phyloP scores from a whole-genome alignment of 805 yeast species.

The Maudiozyma bulderi region DNA sequence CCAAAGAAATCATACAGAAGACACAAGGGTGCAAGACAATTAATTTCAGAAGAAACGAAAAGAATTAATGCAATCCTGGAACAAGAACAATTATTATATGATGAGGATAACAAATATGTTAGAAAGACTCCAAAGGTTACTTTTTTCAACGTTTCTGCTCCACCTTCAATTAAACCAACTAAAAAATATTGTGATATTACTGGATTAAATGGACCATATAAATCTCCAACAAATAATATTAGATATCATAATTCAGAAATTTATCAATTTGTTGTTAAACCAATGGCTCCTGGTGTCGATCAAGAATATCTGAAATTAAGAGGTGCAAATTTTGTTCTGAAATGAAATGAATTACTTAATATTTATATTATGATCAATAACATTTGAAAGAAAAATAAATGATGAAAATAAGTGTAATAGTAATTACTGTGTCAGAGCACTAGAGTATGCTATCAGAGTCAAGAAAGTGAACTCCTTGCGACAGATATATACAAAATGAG shows the following conservation, averaged over 20 bases:
- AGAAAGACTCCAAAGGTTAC: conserved; percentile 43
- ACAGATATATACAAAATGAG: no score
- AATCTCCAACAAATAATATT: conserved; percentile 61
- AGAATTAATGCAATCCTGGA: conserved; percentile 34
- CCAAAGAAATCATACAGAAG: conserved; percentile 44
- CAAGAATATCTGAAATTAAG: conserved; percentile 84
- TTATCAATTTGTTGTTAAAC: conserved; percentile 58
- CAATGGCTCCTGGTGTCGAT: conserved; percentile 83
- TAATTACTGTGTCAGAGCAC: no score
- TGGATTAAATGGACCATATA: conserved; percentile 72
- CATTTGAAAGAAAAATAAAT: neutral
- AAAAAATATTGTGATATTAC: conserved; percentile 90
- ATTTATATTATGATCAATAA: neutral
- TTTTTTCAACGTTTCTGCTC: conserved; percentile 64
- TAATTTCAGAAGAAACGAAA: conserved; percentile 69
- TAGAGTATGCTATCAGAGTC: no score
- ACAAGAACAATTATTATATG: conserved; percentile 3
- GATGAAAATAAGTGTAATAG: no score
- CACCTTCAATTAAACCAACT: conserved; percentile 74
- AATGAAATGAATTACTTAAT: conserved; percentile 24
- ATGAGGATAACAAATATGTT: conserved; percentile 1
- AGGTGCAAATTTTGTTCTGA: conserved; percentile 78
- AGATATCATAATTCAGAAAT: conserved; percentile 79
- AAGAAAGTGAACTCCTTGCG: no score
- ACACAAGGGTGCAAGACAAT: conserved; percentile 65